A percentile compares a stretch with the other conserved stretches of the same genome.
Conservation (phyloP, 371 early-diverging fungal genomes). For the Mortierella sp. region DNA sequence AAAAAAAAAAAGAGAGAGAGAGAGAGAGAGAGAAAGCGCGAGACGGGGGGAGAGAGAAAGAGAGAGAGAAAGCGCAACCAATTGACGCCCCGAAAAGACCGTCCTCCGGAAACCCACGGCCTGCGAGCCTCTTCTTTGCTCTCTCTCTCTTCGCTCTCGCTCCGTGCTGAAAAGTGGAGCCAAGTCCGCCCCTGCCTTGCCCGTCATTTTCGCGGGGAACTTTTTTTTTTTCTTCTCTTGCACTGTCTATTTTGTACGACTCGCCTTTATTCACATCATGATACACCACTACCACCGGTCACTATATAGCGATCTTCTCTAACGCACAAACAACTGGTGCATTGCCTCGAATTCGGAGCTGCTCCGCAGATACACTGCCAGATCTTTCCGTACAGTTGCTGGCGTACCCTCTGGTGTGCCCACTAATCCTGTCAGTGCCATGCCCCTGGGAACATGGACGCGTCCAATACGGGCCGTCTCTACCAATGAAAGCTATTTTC, state of each 20-base stretch:
- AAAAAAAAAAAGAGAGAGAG: not conserved
- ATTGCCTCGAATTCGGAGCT: conserved; percentile 46
- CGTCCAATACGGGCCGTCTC: conserved; percentile 41
- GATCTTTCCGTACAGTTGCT: conserved; percentile 22
- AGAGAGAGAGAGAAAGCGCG: not conserved
- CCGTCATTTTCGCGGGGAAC: conserved; percentile 34
- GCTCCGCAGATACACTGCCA: conserved; percentile 43
- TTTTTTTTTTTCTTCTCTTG: conserved; percentile 12
- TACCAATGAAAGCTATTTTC: conserved; percentile 31
- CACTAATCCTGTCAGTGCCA: conserved; percentile 23
- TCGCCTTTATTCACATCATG: not conserved
- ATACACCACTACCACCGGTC: no score
- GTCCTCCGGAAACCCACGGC: conserved; percentile 4
- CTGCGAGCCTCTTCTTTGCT: not conserved
- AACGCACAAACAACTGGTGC: conserved; percentile 53
- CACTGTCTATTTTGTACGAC: conserved; percentile 7
- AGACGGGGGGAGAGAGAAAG: not conserved
- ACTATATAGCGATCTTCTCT: not conserved
- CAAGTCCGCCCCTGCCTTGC: not conserved
- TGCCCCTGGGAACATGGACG: conserved; percentile 32
- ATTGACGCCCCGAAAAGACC: no score
- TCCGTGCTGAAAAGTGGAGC: not conserved
- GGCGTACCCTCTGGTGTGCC: conserved; percentile 23
- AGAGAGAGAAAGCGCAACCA: not conserved
- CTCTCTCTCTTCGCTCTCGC: not conserved